Conservation (phyloP, 31 red algal genomes). For the Asparagopsis taxiformis region DNA sequence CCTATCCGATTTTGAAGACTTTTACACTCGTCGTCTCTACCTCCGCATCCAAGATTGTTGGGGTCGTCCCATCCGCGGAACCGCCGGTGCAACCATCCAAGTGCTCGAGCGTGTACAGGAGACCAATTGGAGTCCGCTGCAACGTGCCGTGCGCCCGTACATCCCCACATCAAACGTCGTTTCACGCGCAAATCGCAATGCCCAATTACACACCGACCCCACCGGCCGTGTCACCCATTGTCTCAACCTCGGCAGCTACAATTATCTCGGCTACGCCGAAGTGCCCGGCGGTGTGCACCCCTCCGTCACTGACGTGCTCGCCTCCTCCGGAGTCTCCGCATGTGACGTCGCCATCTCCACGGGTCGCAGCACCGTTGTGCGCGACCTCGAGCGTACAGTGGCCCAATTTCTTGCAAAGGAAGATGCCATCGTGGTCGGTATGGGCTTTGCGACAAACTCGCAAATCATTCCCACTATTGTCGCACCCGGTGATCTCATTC, state of each 20-base stretch:
- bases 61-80: conserved; percentile 82
- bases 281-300: conserved; percentile 83
- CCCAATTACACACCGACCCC: conserved; percentile 12
- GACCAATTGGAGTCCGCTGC: conserved; percentile 17
- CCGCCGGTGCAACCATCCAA: conserved; percentile 86
- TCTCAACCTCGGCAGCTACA: conserved; percentile 94
- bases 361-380: conserved; percentile 58
- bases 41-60: conserved; percentile 93
- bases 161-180: conserved; percentile 1
- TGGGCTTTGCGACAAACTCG: conserved; percentile 97
- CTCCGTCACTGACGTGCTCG: conserved; percentile 59
- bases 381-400: conserved; percentile 72
- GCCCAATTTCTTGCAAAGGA: conserved; percentile 84
- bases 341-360: conserved; percentile 52
- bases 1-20: conserved; percentile 90
- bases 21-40: conserved; percentile 97
- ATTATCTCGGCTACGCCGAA: conserved; percentile 97
- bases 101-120: conserved; percentile 77
- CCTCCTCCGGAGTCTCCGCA: conserved; percentile 53
- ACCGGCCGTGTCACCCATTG: conserved; percentile 66
- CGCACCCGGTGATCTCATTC: conserved; percentile 75
- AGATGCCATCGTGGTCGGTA: conserved; percentile 87
- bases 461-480: conserved; percentile 88
- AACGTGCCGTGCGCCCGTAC: neutral
- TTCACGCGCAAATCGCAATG: neutral